phyloP scores from a whole-genome alignment of 768 basidiomycete species.

The Albatrellus ellisii region DNA sequence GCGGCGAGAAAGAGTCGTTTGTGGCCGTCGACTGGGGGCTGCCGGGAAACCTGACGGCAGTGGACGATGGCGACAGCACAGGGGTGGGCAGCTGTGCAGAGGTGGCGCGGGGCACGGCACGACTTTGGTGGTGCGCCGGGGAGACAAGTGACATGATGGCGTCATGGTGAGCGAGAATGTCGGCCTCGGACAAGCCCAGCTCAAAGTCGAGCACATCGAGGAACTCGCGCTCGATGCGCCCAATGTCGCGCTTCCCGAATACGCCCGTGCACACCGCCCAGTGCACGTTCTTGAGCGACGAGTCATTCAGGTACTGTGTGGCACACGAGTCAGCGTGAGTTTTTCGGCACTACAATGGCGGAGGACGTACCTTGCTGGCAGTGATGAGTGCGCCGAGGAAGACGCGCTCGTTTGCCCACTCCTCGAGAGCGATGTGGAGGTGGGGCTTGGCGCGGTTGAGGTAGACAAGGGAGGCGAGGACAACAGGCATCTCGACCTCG shows the following conservation, averaged over 20 bases:
- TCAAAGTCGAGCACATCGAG: conserved; percentile 70
- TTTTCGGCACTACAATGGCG: conserved; percentile 12
- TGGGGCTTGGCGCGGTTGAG: conserved; percentile 67
- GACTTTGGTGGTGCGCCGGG: neutral
- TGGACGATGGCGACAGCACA: neutral
- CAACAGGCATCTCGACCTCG: conserved; percentile 55
- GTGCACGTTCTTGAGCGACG: conserved; percentile 76
- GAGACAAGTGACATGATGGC: conserved; percentile 16
- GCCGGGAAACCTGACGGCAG: conserved; percentile 2
- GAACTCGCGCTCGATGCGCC: conserved; percentile 69
- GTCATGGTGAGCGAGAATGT: conserved; percentile 33
- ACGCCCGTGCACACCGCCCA: conserved; percentile 74
- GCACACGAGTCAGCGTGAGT: conserved; percentile 3
- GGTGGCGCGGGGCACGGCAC: conserved; percentile 3
- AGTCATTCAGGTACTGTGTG: conserved; percentile 70
- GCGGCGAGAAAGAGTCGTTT: conserved; percentile 8
- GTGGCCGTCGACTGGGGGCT: conserved; percentile 4
- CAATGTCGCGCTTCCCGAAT: conserved; percentile 66
- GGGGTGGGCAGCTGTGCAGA: conserved; percentile 1
- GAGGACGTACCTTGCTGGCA: conserved; percentile 57
- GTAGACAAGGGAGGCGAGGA: conserved; percentile 64
- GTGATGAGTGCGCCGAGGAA: conserved; percentile 84
- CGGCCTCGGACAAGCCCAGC: conserved; percentile 45
- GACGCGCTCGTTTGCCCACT: conserved; percentile 83
- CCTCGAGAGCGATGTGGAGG: conserved; percentile 67